These are phyloP conservation scores for Fusarium equiseti DNA, from an alignment of 2,329 filamentous ascomycete species.

Conservation along the genomic window DNA sequence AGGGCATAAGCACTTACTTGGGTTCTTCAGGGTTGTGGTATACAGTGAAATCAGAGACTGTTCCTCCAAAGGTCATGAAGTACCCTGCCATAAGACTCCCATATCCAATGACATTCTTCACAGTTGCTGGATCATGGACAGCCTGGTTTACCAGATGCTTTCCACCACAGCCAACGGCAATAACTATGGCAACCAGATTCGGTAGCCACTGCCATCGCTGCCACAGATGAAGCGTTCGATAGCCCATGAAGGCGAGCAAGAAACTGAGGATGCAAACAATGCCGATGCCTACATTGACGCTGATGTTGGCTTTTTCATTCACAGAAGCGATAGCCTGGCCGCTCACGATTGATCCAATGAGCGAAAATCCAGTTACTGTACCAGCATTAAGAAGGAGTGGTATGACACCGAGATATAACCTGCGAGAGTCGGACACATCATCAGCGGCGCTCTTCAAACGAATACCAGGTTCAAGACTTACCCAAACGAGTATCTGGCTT, in stretches of 20 bases:
- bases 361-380: slow-evolving; percentile 68
- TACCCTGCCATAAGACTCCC: slow-evolving; percentile 63
- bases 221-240: slow-evolving; percentile 65
- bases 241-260: slow-evolving; percentile 67
- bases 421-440: slow-evolving; percentile 14
- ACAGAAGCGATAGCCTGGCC: slow-evolving; percentile 65
- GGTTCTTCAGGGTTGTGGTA: slow-evolving; percentile 57
- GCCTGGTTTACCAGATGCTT: slow-evolving; percentile 62
- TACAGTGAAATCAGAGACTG: slow-evolving; percentile 68
- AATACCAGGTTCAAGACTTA: slow-evolving; percentile 36
- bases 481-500: slow-evolving; percentile 72
- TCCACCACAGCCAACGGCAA: slow-evolving; percentile 66
- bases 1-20: slow-evolving; percentile 31
- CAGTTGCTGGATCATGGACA: slow-evolving; percentile 53
- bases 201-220: slow-evolving; percentile 70
- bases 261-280: slow-evolving; percentile 66
- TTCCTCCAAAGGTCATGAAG: slow-evolving; percentile 67
- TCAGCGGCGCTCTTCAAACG: slow-evolving; percentile 12
- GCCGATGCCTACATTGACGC: slow-evolving; percentile 67
- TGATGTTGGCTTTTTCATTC: slow-evolving; percentile 57
- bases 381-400: slow-evolving; percentile 67
- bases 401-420: slow-evolving; percentile 63
- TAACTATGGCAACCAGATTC: slow-evolving; percentile 63
- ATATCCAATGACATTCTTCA: slow-evolving; percentile 57
- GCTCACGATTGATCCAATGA: slow-evolving; percentile 68